Conservation (phyloP, 768 basidiomycete species). For the Phylloporus rhodoxanthus region DNA sequence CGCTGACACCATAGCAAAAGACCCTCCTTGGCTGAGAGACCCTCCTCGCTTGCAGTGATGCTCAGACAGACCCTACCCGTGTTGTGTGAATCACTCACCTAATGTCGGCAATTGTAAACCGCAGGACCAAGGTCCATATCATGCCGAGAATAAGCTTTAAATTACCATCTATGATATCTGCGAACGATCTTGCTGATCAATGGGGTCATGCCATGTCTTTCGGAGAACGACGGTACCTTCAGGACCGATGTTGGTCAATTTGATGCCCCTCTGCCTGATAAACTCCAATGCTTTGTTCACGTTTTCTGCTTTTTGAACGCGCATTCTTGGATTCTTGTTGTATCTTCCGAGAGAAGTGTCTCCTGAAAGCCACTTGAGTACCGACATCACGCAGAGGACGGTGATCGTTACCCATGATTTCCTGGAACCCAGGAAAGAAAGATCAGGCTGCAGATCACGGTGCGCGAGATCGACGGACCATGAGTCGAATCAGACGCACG, state of each 20-base stretch:
- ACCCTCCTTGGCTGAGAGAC: constrained; percentile 97
- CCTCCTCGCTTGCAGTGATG: constrained; percentile 71
- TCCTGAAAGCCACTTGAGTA: constrained; percentile 40
- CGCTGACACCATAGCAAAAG: constrained; percentile 97
- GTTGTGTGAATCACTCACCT: constrained; percentile 50
- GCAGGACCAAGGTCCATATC: constrained; percentile 97
- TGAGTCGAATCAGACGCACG: constrained; percentile 90
- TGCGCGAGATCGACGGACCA: constrained; percentile 45
- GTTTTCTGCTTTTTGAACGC: constrained; percentile 97
- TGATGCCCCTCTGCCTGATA: constrained; percentile 89
- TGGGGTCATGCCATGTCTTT: neutral
- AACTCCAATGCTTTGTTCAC: constrained; percentile 95
- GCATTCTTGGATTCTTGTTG: constrained; percentile 83
- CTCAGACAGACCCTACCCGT: constrained; percentile 5
- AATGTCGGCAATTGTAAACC: constrained; percentile 98
- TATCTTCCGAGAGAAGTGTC: constrained; percentile 93
- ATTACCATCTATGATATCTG: constrained; percentile 99
- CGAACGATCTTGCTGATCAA: constrained; percentile 5
- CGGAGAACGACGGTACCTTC: constrained; percentile 53
- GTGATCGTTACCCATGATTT: constrained; percentile 79
- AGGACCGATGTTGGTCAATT: constrained; percentile 95
- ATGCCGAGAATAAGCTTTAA: constrained; percentile 96
- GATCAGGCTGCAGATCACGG: neutral
- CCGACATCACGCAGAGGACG: constrained; percentile 4
- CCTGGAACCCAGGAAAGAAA: constrained; percentile 43